Evolutionary conservation across 2,329 filamentous ascomycete species (phyloP), one percentile per base, ranked within the genome.

Genomic region (Apiospora pterosperma): DNA sequence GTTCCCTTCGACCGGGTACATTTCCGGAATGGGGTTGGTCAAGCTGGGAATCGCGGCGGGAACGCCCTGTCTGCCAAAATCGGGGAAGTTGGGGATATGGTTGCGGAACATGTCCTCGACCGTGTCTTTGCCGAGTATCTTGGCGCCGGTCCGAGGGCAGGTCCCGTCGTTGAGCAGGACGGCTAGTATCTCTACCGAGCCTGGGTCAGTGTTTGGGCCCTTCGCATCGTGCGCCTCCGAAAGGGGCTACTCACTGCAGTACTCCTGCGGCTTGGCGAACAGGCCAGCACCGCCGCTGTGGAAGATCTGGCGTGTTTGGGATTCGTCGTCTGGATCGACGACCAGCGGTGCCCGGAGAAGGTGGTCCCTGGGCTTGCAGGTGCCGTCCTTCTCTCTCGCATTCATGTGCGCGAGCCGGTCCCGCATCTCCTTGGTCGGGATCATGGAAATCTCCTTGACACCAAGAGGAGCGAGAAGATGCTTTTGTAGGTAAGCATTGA

Each of bases 51-150:
- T 86, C 0, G 82, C 76, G 1, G 80, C 78, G 0, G 80, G 73
- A 2, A 85, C 77, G 2, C 70, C 69, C 65, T 79, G 76, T 1
- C 83, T 78, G 1, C 79, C 79, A 64, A 85, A 87, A 66, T 88
- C 71, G 0, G 86, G 85, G 59, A 84, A 80, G 1, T 82, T 66
- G 0, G 84, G 80, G 61, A 90, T 83, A 67, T 88, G 88, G 72
- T 92, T 91, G 64, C 78, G 79, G 73, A 88, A 91, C 85, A 92
- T 89, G 36, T 84, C 75, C 14, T 88, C 81, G 0, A 92, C 84
- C 0, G 88, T 90, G 36, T 81, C 77, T 19, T 81, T 78, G 23
- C 80, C 77, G 7, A 92, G 79, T 36, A 92, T 82, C 62, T 80
- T 78, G 0, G 74, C 73, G 1, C 84, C 82, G 0, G 87, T 91